Base-by-base conservation (phyloP, 495 filamentous ascomycete species). In the Pseudomonodictys pantanalensis region DNA sequence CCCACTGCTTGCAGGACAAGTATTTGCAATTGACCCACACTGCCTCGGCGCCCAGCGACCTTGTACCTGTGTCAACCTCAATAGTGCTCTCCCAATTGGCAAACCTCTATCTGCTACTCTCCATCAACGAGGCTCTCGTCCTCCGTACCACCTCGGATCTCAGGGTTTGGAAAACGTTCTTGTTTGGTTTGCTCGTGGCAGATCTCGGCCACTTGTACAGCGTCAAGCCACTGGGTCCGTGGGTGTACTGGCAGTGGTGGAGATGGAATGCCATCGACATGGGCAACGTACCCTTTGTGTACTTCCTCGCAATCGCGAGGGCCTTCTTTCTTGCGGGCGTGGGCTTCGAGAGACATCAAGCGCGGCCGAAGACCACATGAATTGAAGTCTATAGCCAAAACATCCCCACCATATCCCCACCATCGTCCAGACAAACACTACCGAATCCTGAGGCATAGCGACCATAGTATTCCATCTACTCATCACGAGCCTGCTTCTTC, bases 201-300 rank as follows among this genome's bases (percentile, higher is more conserved):
- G 86, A 90, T 68, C 66, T 88, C 24, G 86, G 86, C 1, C 86
- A 90, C 68, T 72, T 89, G 28, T 84, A 81, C 65, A 79, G 79
- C 7, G 70, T 88, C 18, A 66, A 69, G 22, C 58, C 65, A 6
- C 65, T 82, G 30, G 86, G 86, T 2, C 42, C 33, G 3, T 62
- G 71, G 47, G 72, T 86, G 17, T 86, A 86, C 70, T 86, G 77
- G 76, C 72, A 78, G 54, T 70, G 79, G 46, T 64, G 70, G 43
- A 53, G 58, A 6, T 90, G 86, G 86, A 86, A 85, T 63, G 71
- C 76, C 0, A 86, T 86, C 52, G 80, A 86, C 60, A 83, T 76
- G 75, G 86, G 85, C 8, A 87, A 86, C 63, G 73, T 88, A 4
- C 73, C 69, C 1, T 82, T 85, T 61, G 83, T 87, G 11, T 87